Evolutionary conservation across 23 red algal species (phyloP).

Genomic region (Porphyridium purpureum): DNA sequence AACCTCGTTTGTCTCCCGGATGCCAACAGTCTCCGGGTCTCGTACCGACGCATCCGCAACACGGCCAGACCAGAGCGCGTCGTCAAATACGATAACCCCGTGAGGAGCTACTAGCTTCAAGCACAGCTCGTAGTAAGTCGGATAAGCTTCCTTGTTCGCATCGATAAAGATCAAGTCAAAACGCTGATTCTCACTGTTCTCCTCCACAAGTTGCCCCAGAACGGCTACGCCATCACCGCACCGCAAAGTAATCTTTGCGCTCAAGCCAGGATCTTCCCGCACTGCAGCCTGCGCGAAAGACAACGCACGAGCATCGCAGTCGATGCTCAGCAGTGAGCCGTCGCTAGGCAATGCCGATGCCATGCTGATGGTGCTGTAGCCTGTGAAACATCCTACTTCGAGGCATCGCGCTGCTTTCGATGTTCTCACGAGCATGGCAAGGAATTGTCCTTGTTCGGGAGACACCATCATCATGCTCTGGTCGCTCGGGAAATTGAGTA

Average conservation of each 20-base stretch:
- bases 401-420: not conserved
- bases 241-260: not conserved
- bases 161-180: constrained; percentile 2
- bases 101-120: not conserved
- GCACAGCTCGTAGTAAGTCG: not conserved
- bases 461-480: not conserved
- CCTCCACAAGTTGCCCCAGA: not conserved
- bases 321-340: not conserved
- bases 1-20: no score
- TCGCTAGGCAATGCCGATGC: not conserved
- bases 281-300: not conserved
- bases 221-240: not conserved
- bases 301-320: not conserved
- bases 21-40: not conserved
- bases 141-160: not conserved
- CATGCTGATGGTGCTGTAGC: not conserved
- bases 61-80: not conserved
- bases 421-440: not conserved
- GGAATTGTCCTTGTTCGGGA: not conserved
- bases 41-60: not conserved
- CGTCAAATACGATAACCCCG: not conserved
- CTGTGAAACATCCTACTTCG: not conserved
- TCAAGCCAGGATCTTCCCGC: not conserved
- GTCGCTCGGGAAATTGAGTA: no score
- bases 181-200: not conserved